Conservation (phyloP, 495 filamentous ascomycete genomes). For the Lophiostoma macrostomum region DNA sequence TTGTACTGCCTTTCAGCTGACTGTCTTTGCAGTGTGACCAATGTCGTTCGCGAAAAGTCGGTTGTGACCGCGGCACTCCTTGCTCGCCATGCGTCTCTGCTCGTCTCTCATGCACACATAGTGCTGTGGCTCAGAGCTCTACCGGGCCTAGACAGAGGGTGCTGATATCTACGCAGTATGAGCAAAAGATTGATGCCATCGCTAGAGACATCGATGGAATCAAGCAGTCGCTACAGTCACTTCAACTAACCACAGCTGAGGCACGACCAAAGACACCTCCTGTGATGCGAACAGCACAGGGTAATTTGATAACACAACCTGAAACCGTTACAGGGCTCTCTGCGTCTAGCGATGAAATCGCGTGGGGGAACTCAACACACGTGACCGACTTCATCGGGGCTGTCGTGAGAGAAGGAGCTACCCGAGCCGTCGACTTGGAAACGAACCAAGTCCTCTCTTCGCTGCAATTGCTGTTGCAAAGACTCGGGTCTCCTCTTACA, state of each 20-base stretch:
- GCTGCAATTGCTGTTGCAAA: background rate
- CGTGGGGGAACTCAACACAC: conserved; percentile 36
- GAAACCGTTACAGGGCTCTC: background rate
- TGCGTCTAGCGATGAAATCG: conserved; percentile 9
- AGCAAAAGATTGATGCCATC: conserved; percentile 38
- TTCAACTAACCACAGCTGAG: no score
- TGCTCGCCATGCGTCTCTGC: conserved; percentile 35
- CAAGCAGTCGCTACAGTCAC: conserved; percentile 27
- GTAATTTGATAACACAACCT: no score
- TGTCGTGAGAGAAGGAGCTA: conserved; percentile 8
- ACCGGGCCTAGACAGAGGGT: conserved; percentile 31
- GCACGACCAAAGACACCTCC: no score
- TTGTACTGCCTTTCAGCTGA: no score
- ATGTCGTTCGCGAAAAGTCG: background rate
- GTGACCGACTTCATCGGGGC: conserved; percentile 37
- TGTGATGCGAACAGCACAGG: conserved; percentile 29
- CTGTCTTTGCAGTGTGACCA: background rate
- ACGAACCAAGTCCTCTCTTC: background rate
- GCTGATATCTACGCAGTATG: conserved; percentile 35
- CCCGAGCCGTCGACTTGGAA: conserved; percentile 30
- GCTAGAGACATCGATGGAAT: conserved; percentile 31
- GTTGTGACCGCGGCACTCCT: conserved; percentile 34
- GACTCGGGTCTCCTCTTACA: background rate
- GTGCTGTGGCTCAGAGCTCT: conserved; percentile 26
- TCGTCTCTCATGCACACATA: conserved; percentile 30